Percentiles rank a stretch among this genome's conserved stretches.
phyloP scores from a whole-genome alignment of 2,329 filamentous ascomycete genomes.

The Ophiocordyceps polyrhachis-furcata region DNA sequence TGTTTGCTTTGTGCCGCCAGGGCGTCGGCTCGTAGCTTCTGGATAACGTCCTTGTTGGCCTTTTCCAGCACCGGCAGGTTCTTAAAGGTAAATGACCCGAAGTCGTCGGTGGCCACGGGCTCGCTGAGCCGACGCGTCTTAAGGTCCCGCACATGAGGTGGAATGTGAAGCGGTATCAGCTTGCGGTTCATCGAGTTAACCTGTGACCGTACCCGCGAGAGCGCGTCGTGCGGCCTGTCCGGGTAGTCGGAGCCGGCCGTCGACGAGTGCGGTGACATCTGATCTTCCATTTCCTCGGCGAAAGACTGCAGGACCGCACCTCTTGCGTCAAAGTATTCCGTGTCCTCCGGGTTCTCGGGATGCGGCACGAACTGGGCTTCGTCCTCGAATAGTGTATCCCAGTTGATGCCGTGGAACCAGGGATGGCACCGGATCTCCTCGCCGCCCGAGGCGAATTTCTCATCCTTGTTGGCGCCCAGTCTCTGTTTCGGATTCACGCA shows the following conservation, averaged over 20 bases:
- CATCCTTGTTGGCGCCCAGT: conserved; percentile 68
- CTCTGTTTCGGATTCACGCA: conserved; percentile 67
- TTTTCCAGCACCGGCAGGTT: conserved; percentile 93
- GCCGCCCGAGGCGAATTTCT: conserved; percentile 67
- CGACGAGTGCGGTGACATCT: conserved; percentile 52
- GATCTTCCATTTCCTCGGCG: conserved; percentile 84
- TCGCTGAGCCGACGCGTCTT: conserved; percentile 81
- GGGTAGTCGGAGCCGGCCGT: conserved; percentile 58
- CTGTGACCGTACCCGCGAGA: conserved; percentile 76
- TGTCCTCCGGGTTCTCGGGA: conserved; percentile 87
- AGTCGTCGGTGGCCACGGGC: conserved; percentile 75
- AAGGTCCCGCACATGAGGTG: conserved; percentile 82
- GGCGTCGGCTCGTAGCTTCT: conserved; percentile 84
- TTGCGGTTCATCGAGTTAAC: conserved; percentile 74
- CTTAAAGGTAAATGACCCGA: conserved; percentile 93
- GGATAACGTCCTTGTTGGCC: conserved; percentile 96
- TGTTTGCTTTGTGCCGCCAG: conserved; percentile 47
- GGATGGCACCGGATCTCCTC: conserved; percentile 77
- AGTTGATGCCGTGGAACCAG: conserved; percentile 78
- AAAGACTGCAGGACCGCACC: conserved; percentile 88
- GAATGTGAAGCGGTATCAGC: conserved; percentile 89
- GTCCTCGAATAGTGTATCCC: conserved; percentile 82
- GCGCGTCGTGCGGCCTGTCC: conserved; percentile 83
- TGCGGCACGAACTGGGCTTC: conserved; percentile 91
- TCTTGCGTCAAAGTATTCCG: conserved; percentile 88